These are phyloP conservation scores for Auricularia cornea DNA, from an alignment of 768 basidiomycete genomes.

Conservation along the genomic window DNA sequence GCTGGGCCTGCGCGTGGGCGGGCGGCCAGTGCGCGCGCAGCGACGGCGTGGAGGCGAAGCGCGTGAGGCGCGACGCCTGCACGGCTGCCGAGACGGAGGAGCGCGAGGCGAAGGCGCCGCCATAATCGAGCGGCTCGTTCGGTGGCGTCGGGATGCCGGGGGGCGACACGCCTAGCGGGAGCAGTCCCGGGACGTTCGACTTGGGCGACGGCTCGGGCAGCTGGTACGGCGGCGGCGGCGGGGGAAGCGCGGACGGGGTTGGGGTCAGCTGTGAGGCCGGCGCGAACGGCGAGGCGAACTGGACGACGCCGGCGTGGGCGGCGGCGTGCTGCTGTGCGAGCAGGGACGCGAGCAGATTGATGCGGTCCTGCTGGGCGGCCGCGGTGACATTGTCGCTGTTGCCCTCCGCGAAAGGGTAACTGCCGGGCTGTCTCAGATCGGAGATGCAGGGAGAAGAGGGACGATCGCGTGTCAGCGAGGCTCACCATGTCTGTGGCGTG, in stretches of 20 bases:
- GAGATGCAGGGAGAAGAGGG: background rate
- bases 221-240: conserved; percentile 2
- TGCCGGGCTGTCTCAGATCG: background rate
- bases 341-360: conserved; percentile 68
- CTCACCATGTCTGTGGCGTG: background rate
- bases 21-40: background rate
- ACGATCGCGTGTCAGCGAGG: conserved; percentile 26
- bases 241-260: background rate
- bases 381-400: conserved; percentile 83
- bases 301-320: conserved; percentile 16
- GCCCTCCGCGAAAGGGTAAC: conserved; percentile 50
- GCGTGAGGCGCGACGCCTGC: background rate
- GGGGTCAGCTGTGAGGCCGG: background rate
- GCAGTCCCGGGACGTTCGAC: background rate
- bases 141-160: background rate
- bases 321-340: conserved; percentile 46
- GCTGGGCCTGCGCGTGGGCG: background rate
- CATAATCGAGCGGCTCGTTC: background rate
- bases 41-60: background rate
- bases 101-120: background rate
- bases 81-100: background rate
- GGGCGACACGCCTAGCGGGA: background rate
- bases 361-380: conserved; percentile 78
- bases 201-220: background rate
- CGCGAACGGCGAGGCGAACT: background rate